A percentile compares a stretch with the other conserved stretches of the same genome.
Evolutionary conservation across 2,329 filamentous ascomycete species (phyloP).

Genomic region (Cladorrhinum sp.): DNA sequence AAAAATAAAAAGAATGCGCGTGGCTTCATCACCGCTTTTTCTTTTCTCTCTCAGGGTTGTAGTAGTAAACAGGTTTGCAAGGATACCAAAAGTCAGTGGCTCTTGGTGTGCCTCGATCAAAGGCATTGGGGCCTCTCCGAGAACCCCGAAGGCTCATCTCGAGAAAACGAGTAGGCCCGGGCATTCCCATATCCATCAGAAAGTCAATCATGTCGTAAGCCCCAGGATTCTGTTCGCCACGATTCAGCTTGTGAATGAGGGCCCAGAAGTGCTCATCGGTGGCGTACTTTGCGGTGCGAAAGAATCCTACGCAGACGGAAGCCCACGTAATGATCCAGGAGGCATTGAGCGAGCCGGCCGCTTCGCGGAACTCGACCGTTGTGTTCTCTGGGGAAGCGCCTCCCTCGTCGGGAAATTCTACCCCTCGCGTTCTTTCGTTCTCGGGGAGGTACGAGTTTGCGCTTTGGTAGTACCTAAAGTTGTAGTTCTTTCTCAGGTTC

Average conservation of each 20-base stretch:
- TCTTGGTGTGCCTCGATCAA: too few relatives aligned
- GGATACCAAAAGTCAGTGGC: background rate
- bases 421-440: too few relatives aligned
- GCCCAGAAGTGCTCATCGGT: background rate
- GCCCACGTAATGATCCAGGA: constrained; percentile 36
- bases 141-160: background rate
- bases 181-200: background rate
- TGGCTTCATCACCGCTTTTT: background rate
- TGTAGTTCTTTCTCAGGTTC: too few relatives aligned
- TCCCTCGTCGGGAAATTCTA: too few relatives aligned
- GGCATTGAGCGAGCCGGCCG: constrained; percentile 33
- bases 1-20: too few relatives aligned
- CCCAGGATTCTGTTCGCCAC: constrained; percentile 5
- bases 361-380: constrained; percentile 39
- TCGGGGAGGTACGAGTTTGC: background rate
- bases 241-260: constrained; percentile 4
- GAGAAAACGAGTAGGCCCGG: background rate
- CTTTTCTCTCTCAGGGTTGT: background rate
- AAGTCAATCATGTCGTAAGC: background rate
- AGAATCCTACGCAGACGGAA: constrained; percentile 33
- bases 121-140: background rate
- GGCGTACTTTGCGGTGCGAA: constrained; percentile 22
- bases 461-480: background rate
- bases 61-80: background rate
- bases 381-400: constrained; percentile 10